Conservation (phyloP, 345 rosid species). For the Pugionium cornutum region DNA sequence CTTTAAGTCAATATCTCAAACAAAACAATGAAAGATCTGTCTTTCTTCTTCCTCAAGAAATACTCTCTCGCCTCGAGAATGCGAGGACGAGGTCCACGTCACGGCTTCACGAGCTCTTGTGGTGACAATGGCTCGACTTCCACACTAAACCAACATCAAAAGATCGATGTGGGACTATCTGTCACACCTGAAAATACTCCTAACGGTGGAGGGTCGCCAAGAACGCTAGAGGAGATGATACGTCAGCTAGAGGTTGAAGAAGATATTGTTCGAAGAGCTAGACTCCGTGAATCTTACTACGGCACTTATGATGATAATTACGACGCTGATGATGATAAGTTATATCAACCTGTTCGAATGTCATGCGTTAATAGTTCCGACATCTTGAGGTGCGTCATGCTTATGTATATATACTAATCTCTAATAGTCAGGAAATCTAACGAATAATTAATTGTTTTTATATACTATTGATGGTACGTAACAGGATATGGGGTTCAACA, state of each 20-base stretch:
- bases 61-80: slow-evolving; percentile 55
- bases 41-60: slow-evolving; percentile 68
- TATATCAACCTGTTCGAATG: slow-evolving; percentile 49
- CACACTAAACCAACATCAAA: slow-evolving; percentile 55
- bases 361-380: slow-evolving; percentile 84
- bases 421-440: slow-evolving; percentile 4
- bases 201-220: slow-evolving; percentile 32
- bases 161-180: slow-evolving; percentile 24
- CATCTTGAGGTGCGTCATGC: slow-evolving; percentile 47
- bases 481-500: too few species aligned
- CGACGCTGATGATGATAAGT: slow-evolving; percentile 4
- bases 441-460: neutral
- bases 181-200: slow-evolving; percentile 30
- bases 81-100: slow-evolving; percentile 54
- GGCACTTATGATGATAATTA: slow-evolving; percentile 31
- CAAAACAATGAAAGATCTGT: slow-evolving; percentile 63
- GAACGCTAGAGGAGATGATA: slow-evolving; percentile 83
- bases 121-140: slow-evolving; percentile 69
- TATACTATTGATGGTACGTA: neutral
- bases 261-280: slow-evolving; percentile 56
- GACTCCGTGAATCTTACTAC: slow-evolving; percentile 37
- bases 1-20: slow-evolving; percentile 13
- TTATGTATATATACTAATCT: neutral
- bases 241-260: slow-evolving; percentile 79
- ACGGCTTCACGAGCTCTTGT: slow-evolving; percentile 54